These are phyloP conservation scores for Sclerotinia subarctica DNA, from an alignment of 2,329 filamentous ascomycete genomes.

Conservation along the genomic window DNA sequence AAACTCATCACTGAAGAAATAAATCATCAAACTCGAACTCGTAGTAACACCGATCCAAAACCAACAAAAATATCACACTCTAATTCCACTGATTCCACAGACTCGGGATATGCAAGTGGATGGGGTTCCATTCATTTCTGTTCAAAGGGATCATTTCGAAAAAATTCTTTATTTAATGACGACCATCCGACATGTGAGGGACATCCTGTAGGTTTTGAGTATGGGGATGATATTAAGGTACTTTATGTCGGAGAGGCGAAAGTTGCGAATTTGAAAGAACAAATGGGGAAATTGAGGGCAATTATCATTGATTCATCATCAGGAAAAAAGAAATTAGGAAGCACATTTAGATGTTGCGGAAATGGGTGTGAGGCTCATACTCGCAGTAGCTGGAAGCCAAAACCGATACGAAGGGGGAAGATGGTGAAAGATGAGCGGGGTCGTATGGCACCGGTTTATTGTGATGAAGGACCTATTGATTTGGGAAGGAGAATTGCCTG, in stretches of 20 bases:
- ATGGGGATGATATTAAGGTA: neutral
- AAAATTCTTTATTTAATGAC: neutral
- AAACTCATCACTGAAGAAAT: too few species aligned
- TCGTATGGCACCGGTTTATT: neutral
- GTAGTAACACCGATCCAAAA: neutral
- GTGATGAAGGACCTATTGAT: neutral
- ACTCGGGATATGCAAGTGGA: neutral
- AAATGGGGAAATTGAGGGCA: neutral
- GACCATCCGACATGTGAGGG: neutral
- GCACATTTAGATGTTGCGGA: neutral
- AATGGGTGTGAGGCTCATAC: neutral
- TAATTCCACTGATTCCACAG: neutral
- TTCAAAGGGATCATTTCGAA: neutral
- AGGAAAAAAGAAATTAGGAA: neutral
- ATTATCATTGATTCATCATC: neutral
- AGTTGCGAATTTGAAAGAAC: neutral
- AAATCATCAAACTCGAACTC: neutral
- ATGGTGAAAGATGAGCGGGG: neutral
- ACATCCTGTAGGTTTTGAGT: neutral
- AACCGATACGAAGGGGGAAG: neutral
- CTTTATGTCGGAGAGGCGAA: neutral
- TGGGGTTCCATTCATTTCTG: slow-evolving; percentile 1
- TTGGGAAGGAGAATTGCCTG: neutral
- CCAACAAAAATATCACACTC: neutral
- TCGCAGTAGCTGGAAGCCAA: neutral